Evolutionary conservation across 2,329 filamentous ascomycete genomes (phyloP), one percentile per base, ranked within the genome.

Genomic region (Fusarium hostae): DNA sequence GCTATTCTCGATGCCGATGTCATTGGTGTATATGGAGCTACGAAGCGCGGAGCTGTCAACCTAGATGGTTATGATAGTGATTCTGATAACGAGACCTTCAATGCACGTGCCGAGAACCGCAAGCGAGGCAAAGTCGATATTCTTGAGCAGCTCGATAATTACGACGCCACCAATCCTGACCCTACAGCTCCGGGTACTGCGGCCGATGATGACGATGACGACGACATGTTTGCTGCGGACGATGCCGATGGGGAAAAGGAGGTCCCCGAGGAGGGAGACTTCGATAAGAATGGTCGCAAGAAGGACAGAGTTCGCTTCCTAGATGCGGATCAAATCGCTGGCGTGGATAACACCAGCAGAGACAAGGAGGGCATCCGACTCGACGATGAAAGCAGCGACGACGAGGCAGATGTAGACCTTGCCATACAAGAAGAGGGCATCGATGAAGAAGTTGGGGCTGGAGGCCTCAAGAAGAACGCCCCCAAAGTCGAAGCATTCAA

Each of bases 401-500:
- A 92, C 32, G 90, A 92, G 34, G 88, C 88, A n/a, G 90, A 92
- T 26, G 88, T 89, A n/a, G 91, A 94, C 54, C 78, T 84, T 20
- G 94, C 93, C 32, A 90, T 90, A 51, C 82, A 93, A 37, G 94
- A 93, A 71, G 90, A 92, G 67, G 93, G 90, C 22, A 79, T 97
- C 20, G 96, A 98, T 74, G 92, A 95, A 59, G 96, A 99, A 80
- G 86, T 99, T 9, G 96, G 96, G 4, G 91, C 94, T 3, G 96
- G 96, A 18, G 92, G 93, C 4, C 92, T 97, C 75, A 98, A 98
- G 84, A 93, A 91, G 76, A 94, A 98, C 80, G 96, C 96, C 3
- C 96, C 96, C 3, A 94, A 96, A 79, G 87, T 99, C 9, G 96
- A 98, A 80, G 95, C 95, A 5, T 99, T 99, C 86, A 98, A 99